Conservation (phyloP, 129 eudicot species). For the Tanacetum coccineum region DNA sequence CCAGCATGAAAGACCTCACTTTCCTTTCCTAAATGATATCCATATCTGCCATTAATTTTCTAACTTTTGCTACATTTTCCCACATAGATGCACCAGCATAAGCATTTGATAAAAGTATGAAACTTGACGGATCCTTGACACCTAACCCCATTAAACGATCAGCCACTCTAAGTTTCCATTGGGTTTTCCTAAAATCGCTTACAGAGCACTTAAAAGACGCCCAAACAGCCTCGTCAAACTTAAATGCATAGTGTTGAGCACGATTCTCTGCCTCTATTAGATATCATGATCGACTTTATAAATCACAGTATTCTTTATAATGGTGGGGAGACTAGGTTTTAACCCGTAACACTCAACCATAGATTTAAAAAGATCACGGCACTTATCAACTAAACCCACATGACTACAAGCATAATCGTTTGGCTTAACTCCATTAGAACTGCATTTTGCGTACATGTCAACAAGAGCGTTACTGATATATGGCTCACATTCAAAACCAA, state of each 20-base stretch:
- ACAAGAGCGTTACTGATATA: conserved; percentile 57
- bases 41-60: conserved; percentile 56
- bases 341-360: conserved; percentile 55
- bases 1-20: conserved; percentile 73
- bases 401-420: conserved; percentile 91
- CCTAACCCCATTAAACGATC: conserved; percentile 54
- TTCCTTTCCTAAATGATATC: conserved; percentile 66
- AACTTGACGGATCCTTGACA: conserved; percentile 63
- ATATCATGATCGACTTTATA: conserved; percentile 69
- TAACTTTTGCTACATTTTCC: conserved; percentile 67
- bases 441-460: conserved; percentile 91
- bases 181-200: conserved; percentile 42
- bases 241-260: conserved; percentile 63
- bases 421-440: conserved; percentile 55
- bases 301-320: conserved; percentile 81
- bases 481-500: conserved; percentile 59
- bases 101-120: conserved; percentile 54
- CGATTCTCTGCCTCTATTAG: conserved; percentile 78
- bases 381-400: conserved; percentile 80
- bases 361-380: conserved; percentile 63
- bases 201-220: conserved; percentile 82
- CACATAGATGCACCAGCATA: conserved; percentile 76
- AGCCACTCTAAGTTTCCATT: conserved; percentile 64
- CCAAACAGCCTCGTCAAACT: conserved; percentile 91
- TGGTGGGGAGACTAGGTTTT: conserved; percentile 68